Evolutionary conservation across 2,329 filamentous ascomycete species (phyloP).

Genomic region (Tolypocladium endophyticum): DNA sequence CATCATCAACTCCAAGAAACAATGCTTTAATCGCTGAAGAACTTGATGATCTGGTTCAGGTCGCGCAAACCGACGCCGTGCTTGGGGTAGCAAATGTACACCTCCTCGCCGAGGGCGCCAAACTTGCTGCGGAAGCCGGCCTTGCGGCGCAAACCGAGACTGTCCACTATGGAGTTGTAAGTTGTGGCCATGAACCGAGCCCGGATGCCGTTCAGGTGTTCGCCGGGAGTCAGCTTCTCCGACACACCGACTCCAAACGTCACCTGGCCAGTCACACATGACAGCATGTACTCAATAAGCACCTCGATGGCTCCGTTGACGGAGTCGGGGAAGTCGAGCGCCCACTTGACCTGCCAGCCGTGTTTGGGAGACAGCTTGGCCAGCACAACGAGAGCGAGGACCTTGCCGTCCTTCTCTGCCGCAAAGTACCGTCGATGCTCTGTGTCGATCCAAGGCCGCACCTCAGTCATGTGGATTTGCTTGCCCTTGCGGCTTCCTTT

Average conservation of each 20-base stretch:
- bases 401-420: slow-evolving; percentile 61
- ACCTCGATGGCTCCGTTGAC: slow-evolving; percentile 83
- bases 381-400: slow-evolving; percentile 71
- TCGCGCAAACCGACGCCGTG: slow-evolving; percentile 75
- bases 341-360: slow-evolving; percentile 93
- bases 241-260: slow-evolving; percentile 84
- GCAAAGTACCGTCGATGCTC: slow-evolving; percentile 81
- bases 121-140: slow-evolving; percentile 86
- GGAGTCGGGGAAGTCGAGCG: slow-evolving; percentile 81
- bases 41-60: slow-evolving; percentile 76
- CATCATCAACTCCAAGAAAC: background rate
- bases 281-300: slow-evolving; percentile 62
- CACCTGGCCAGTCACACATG: slow-evolving; percentile 42
- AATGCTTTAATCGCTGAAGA: slow-evolving; percentile 61
- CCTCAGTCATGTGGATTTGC: slow-evolving; percentile 84
- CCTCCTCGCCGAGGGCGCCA: slow-evolving; percentile 70
- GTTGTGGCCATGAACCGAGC: slow-evolving; percentile 74
- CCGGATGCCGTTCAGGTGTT: slow-evolving; percentile 70
- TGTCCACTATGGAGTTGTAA: slow-evolving; percentile 72
- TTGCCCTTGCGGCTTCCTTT: slow-evolving; percentile 66
- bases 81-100: slow-evolving; percentile 84
- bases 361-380: slow-evolving; percentile 70
- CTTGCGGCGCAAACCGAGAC: slow-evolving; percentile 74
- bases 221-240: slow-evolving; percentile 62
- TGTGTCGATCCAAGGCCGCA: slow-evolving; percentile 77